Base-by-base conservation (phyloP, 371 early-diverging fungal genomes). In the Fennellomyces sp. region DNA sequence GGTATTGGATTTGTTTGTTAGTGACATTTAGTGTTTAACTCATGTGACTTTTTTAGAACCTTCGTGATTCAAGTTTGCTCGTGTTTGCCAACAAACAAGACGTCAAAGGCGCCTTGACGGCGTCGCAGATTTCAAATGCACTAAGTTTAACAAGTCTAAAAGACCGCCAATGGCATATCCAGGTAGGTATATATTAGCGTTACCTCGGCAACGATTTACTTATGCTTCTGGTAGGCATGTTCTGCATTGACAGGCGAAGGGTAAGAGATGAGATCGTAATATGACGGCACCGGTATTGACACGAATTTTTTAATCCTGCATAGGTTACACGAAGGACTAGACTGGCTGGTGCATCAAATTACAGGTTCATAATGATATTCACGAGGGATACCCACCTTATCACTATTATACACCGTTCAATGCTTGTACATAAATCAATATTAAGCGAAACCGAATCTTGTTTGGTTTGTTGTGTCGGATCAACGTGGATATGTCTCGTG, bases 31-130 rank as follows among this genome's bases (percentile, higher is more conserved):
- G 5, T 12, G 15, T 45, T 5, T n/a, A 15, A 33, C 8, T 47
- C 0, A 5, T 26, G 17, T 30, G n/a, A 26, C 8, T 31, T 0
- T 15, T 26, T 13, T 64, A 88, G 88, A 83, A 83, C 61, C 68
- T 89, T 28, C 69, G 78, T 68, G 80, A 83, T 35, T 83, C 88
- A 27, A 75, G 81, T 56, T 61, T 90, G 25, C 78, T 88, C 45
- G 84, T 91, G 15, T 86, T 86, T 70, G 89, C 90, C 21, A 88
- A 90, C 72, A 89, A 91, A 52, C 89, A 89, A 63, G 91, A 91
- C 61, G 80, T 86, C 8, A 85, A 85, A 49, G 87, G 85, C 2
- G 83, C 88, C 48, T 60, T 90, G 56, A 75, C 76, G 11, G 88
- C 90, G 31, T 85, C 87, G 12, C 76, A 88, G 65, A 84, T 90